Conservation (phyloP, 768 basidiomycete species). For the Daedaleopsis sinensis region DNA sequence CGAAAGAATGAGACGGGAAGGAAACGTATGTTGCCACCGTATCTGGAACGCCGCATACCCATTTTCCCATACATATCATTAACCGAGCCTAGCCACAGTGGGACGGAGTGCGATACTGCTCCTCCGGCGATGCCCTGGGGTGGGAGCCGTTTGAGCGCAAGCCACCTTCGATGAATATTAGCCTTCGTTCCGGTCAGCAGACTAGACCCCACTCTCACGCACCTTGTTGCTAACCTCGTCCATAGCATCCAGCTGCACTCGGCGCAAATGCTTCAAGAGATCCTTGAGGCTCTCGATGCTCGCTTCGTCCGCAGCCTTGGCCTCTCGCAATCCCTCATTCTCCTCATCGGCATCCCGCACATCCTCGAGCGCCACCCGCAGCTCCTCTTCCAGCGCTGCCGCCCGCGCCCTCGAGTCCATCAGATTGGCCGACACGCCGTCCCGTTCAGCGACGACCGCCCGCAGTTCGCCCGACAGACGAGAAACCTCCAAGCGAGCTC, state of each 20-base stretch:
- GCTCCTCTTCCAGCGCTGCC: conserved; percentile 5
- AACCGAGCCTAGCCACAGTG: background rate
- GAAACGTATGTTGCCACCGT: conserved; percentile 1
- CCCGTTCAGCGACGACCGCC: conserved; percentile 4
- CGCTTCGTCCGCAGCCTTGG: conserved; percentile 38
- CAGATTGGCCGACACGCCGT: conserved; percentile 2
- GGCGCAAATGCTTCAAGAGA: conserved; percentile 34
- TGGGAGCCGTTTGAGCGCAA: conserved; percentile 33
- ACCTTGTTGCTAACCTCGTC: conserved; percentile 42
- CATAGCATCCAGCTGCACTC: conserved; percentile 38
- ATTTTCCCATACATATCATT: conserved; percentile 3
- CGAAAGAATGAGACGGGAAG: conserved; percentile 1
- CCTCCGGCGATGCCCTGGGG: conserved; percentile 21
- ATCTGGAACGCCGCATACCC: background rate
- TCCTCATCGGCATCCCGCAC: conserved; percentile 37
- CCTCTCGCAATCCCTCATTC: conserved; percentile 32
- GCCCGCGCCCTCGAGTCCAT: background rate
- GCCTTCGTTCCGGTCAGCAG: conserved; percentile 3
- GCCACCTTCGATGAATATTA: conserved; percentile 27
- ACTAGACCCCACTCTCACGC: conserved; percentile 19
- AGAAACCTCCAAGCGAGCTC: background rate
- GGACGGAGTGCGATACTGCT: conserved; percentile 12
- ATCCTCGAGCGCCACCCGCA: conserved; percentile 10
- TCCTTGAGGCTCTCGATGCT: conserved; percentile 40
- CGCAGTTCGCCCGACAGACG: background rate